Evolutionary conservation across 129 eudicot species (phyloP), one percentile per base, ranked within the genome.

Genomic region (Artemisia tridentata): DNA sequence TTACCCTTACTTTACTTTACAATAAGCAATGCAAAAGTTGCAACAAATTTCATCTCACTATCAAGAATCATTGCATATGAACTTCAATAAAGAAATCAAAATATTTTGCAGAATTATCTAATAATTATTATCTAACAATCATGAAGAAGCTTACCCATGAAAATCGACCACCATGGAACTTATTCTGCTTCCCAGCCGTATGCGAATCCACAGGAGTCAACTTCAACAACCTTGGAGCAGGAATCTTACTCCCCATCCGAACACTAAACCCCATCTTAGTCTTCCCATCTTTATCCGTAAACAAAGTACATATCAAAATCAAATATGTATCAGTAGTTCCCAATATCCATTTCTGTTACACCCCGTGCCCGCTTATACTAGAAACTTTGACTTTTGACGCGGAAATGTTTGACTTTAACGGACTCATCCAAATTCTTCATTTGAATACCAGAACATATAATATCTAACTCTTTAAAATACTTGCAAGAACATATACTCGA

Each of bases 341-440:
- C 91, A 92, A 76, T 75, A 92, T 84, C 98, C 98, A 92, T 67
- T 92, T n/a, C n/a, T n/a, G n/a, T n/a, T n/a, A n/a, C n/a, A n/a
- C n/a, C n/a, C n/a, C n/a, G n/a, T n/a, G n/a, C n/a, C n/a, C n/a
- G n/a, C n/a, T n/a, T n/a, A n/a, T n/a, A n/a, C n/a, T n/a, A n/a
- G n/a, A n/a, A n/a, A n/a, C n/a, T n/a, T n/a, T n/a, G n/a, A n/a
- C n/a, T n/a, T n/a, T n/a, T n/a, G n/a, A n/a, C n/a, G n/a, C n/a
- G n/a, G n/a, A n/a, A n/a, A n/a, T n/a, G n/a, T n/a, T n/a, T n/a
- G n/a, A n/a, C n/a, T n/a, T n/a, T n/a, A n/a, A n/a, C n/a, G n/a
- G n/a, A n/a, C n/a, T n/a, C n/a, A n/a, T n/a, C n/a, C n/a, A n/a
- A n/a, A n/a, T n/a, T n/a, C n/a, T n/a, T n/a, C n/a, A n/a, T n/a